These are phyloP conservation scores for Venturiaceae sp. DNA, from an alignment of 2,329 filamentous ascomycete genomes.

Conservation along the genomic window DNA sequence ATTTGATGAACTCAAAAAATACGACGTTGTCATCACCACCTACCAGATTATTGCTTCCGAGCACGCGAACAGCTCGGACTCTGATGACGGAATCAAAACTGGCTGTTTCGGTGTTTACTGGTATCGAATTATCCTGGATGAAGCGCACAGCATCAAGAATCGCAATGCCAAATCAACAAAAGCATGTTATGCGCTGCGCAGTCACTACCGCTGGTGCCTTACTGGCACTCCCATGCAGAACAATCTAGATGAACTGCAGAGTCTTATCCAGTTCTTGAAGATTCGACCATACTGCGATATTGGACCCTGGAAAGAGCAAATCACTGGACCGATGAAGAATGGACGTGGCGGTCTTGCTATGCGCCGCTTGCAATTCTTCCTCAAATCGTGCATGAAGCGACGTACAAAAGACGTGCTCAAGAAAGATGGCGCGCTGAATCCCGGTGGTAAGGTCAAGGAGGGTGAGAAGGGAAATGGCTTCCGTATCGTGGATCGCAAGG, in stretches of 20 bases:
- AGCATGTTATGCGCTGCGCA: slow-evolving; percentile 74
- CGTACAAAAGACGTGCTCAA: slow-evolving; percentile 96
- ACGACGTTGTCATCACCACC: slow-evolving; percentile 94
- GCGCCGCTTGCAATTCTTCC: slow-evolving; percentile 68
- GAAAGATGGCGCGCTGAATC: slow-evolving; percentile 69
- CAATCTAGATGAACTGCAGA: slow-evolving; percentile 92
- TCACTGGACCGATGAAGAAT: slow-evolving; percentile 80
- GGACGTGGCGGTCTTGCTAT: slow-evolving; percentile 86
- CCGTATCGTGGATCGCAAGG: slow-evolving; percentile 83
- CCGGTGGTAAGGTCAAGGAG: slow-evolving; percentile 56
- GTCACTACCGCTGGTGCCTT: slow-evolving; percentile 90
- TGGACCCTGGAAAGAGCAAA: slow-evolving; percentile 81
- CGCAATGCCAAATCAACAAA: slow-evolving; percentile 92
- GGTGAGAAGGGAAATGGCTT: slow-evolving; percentile 55
- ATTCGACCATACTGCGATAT: slow-evolving; percentile 88
- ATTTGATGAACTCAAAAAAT: slow-evolving; percentile 64
- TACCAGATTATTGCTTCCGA: slow-evolving; percentile 95
- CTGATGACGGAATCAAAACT: slow-evolving; percentile 53
- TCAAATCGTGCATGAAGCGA: slow-evolving; percentile 97
- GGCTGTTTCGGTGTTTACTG: slow-evolving; percentile 88
- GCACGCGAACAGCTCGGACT: slow-evolving; percentile 58
- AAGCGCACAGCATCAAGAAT: slow-evolving; percentile 98
- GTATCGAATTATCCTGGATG: slow-evolving; percentile 92
- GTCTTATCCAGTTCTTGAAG: slow-evolving; percentile 80
- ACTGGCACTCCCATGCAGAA: slow-evolving; percentile 98